phyloP scores from a whole-genome alignment of 1,284 basidiomycete species.

The Stygiomarasmius scandens region DNA sequence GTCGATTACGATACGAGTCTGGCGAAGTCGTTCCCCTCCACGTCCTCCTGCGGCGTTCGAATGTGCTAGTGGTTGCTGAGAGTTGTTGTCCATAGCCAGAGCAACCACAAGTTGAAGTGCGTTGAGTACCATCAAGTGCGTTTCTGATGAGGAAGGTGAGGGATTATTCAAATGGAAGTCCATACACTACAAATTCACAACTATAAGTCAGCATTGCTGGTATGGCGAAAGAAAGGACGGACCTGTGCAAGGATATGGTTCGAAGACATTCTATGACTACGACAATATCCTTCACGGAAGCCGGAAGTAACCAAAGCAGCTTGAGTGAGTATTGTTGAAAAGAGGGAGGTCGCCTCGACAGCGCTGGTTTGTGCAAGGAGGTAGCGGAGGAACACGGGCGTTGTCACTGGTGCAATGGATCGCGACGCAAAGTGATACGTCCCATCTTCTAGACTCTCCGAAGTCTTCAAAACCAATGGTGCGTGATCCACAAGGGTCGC shows the following conservation, averaged over 20 bases:
- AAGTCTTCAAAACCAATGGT: slow-evolving; percentile 30
- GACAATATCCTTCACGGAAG: slow-evolving; percentile 28
- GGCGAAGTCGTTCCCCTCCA: slow-evolving; percentile 1
- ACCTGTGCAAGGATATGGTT: slow-evolving; percentile 44
- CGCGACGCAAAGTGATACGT: slow-evolving; percentile 45
- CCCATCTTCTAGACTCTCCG: slow-evolving; percentile 7
- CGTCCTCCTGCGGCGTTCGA: neutral
- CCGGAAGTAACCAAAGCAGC: slow-evolving; percentile 18
- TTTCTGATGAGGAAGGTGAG: neutral
- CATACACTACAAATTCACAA: slow-evolving; percentile 33
- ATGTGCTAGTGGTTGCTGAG: neutral
- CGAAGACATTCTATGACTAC: slow-evolving; percentile 32
- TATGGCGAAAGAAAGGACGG: too few species aligned
- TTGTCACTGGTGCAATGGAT: slow-evolving; percentile 35
- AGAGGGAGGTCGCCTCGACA: slow-evolving; percentile 10
- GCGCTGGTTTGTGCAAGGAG: slow-evolving; percentile 17
- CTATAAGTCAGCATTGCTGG: neutral
- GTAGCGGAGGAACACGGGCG: slow-evolving; percentile 39
- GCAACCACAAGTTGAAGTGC: slow-evolving; percentile 4
- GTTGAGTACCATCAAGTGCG: neutral
- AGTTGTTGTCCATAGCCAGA: neutral
- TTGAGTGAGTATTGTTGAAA: slow-evolving; percentile 21
- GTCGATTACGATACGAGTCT: neutral
- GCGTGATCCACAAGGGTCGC: slow-evolving; percentile 43
- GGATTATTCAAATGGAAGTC: slow-evolving; percentile 18